Percentiles rank a stretch among this genome's conserved stretches.
Evolutionary conservation across 768 basidiomycete species (phyloP).

Genomic region (Russula griseocarnosa): DNA sequence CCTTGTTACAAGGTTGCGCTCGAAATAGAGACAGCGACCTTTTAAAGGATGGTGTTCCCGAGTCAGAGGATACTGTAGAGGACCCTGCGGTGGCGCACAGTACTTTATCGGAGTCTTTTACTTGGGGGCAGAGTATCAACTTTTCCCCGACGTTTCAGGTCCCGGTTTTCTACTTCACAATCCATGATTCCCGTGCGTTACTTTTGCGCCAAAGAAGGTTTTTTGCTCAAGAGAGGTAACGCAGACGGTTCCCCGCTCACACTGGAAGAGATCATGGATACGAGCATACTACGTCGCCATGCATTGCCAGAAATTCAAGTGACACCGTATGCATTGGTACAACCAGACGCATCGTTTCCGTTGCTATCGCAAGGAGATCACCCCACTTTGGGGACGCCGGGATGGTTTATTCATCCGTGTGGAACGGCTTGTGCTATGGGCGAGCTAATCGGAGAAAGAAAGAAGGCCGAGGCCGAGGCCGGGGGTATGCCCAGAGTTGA

Average conservation of each 20-base stretch:
- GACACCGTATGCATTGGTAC: constrained; percentile 54
- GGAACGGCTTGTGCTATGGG: constrained; percentile 61
- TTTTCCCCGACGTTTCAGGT: constrained; percentile 78
- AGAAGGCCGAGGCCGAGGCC: constrained; percentile 33
- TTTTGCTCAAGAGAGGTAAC: constrained; percentile 25
- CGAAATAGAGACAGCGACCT: constrained; percentile 1
- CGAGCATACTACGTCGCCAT: constrained; percentile 55
- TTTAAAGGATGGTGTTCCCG: constrained; percentile 14
- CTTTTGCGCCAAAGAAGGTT: constrained; percentile 1
- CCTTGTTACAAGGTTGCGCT: constrained; percentile 19
- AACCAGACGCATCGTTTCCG: constrained; percentile 56
- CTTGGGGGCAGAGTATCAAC: constrained; percentile 62
- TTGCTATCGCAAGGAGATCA: constrained; percentile 86
- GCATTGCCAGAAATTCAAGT: constrained; percentile 42
- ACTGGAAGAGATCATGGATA: constrained; percentile 52
- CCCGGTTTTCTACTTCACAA: constrained; percentile 78
- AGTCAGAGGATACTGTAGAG: constrained; percentile 25
- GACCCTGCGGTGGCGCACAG: constrained; percentile 41
- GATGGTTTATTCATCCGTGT: constrained; percentile 89
- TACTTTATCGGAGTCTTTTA: constrained; percentile 35
- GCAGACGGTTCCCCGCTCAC: constrained; percentile 63
- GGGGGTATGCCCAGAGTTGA: constrained; percentile 27
- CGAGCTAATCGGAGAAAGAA: constrained; percentile 60
- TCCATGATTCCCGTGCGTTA: constrained; percentile 64
- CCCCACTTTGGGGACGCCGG: constrained; percentile 65